phyloP scores from a whole-genome alignment of 2,329 filamentous ascomycete genomes.

The Aspergillus floridensis region DNA sequence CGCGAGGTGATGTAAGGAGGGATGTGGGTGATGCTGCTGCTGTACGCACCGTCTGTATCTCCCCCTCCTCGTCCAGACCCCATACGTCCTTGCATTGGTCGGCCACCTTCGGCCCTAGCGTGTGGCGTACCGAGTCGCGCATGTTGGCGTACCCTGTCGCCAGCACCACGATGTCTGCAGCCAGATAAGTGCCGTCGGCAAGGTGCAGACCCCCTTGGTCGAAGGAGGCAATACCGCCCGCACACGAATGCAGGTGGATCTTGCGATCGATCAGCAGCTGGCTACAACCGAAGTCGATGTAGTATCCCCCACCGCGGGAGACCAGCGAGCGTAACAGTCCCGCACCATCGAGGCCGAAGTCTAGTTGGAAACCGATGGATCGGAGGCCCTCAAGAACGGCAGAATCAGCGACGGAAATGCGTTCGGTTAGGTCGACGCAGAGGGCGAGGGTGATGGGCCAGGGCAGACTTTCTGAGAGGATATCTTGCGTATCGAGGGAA shows the following conservation, averaged over 20 bases:
- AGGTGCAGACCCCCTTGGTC: background rate
- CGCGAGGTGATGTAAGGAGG: background rate
- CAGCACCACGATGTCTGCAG: conserved; percentile 5
- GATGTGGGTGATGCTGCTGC: too few relatives aligned
- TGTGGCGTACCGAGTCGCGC: background rate
- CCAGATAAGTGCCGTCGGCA: background rate
- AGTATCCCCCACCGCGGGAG: conserved; percentile 2
- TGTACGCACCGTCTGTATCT: conserved; percentile 1
- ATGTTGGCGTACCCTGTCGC: conserved; percentile 4
- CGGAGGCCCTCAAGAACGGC: background rate
- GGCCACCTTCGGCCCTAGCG: background rate
- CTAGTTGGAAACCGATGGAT: background rate
- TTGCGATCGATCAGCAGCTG: conserved; percentile 5
- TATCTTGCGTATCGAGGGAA: background rate
- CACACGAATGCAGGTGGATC: background rate
- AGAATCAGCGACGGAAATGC: background rate
- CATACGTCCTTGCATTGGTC: background rate
- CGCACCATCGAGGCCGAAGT: background rate
- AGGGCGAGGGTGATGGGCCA: background rate
- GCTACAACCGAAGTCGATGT: conserved; percentile 6
- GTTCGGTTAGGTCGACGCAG: background rate
- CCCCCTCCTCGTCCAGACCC: conserved; percentile 7
- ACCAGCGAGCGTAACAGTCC: background rate
- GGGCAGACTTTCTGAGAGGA: background rate
- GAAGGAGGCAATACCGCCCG: background rate